Conservation (phyloP, 345 rosid genomes). For the Excoecaria cochinchinensis region DNA sequence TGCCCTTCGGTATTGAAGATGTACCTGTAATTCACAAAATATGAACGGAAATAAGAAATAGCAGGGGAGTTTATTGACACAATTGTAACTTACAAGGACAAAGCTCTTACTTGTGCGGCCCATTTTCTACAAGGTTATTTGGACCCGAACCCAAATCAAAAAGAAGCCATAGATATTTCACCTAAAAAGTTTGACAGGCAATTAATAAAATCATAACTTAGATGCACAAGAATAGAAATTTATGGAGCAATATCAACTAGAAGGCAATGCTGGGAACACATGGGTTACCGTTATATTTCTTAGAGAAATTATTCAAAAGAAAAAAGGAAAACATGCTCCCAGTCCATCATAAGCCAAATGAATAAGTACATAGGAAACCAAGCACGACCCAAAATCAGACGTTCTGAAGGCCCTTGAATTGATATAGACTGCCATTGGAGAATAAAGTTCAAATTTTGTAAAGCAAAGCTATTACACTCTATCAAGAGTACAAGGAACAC, state of each 20-base stretch:
- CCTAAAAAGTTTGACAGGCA: conserved; percentile 41
- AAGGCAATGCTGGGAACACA: not conserved
- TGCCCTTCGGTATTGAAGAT: conserved; percentile 95
- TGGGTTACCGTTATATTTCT: not conserved
- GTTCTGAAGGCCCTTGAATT: not conserved
- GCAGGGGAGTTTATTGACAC: not conserved
- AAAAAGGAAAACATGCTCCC: not conserved
- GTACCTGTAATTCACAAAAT: conserved; percentile 42
- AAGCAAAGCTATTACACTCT: not conserved
- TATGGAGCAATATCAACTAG: not conserved
- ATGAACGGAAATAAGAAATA: not conserved
- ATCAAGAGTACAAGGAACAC: not conserved
- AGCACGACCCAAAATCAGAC: not conserved
- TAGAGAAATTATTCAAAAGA: not conserved
- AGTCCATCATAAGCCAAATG: no score
- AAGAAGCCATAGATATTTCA: conserved; percentile 95
- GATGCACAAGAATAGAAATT: not conserved
- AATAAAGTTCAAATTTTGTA: not conserved
- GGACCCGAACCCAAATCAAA: conserved; percentile 89
- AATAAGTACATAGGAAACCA: no score
- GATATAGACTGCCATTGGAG: not conserved
- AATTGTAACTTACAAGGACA: conserved; percentile 10
- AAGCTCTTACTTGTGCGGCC: conserved; percentile 84
- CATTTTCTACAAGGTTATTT: conserved; percentile 93
- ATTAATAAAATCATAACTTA: conserved; percentile 1